Conservation (phyloP, 768 basidiomycete species). For the Mycena leptocephala region DNA sequence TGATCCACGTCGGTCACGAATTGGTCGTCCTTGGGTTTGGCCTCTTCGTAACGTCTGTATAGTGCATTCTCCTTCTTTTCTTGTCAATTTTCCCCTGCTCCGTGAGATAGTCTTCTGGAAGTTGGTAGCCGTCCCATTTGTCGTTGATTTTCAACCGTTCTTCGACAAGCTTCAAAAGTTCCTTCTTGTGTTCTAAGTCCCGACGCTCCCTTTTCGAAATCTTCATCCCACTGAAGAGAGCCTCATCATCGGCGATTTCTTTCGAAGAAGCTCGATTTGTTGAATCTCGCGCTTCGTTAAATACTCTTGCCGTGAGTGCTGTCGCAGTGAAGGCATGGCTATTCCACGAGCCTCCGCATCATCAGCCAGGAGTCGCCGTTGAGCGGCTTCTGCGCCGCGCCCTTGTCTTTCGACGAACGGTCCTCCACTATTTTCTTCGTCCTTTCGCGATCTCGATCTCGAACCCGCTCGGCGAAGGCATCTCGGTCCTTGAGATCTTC, state of each 20-base stretch:
- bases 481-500: slow-evolving; percentile 92
- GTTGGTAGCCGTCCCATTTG: slow-evolving; percentile 95
- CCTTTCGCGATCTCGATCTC: slow-evolving; percentile 85
- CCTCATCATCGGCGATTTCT: slow-evolving; percentile 96
- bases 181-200: slow-evolving; percentile 94
- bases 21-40: slow-evolving; percentile 91
- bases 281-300: slow-evolving; percentile 97
- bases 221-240: slow-evolving; percentile 92
- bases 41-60: slow-evolving; percentile 96
- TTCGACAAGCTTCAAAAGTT: slow-evolving; percentile 92
- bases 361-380: slow-evolving; percentile 87
- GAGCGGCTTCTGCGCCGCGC: slow-evolving; percentile 89
- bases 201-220: slow-evolving; percentile 86
- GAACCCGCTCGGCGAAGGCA: slow-evolving; percentile 92
- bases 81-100: slow-evolving; percentile 99
- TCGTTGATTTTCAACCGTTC: slow-evolving; percentile 96
- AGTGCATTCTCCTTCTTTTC: slow-evolving; percentile 95
- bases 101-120: slow-evolving; percentile 98
- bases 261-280: slow-evolving; percentile 94
- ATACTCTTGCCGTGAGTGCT: slow-evolving; percentile 95
- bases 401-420: slow-evolving; percentile 83
- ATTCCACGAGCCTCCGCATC: slow-evolving; percentile 71
- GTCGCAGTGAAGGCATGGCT: slow-evolving; percentile 82
- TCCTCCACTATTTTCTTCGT: slow-evolving; percentile 96
- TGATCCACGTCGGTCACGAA: slow-evolving; percentile 98